A percentile compares a stretch with the other conserved stretches of the same genome.
phyloP scores from a whole-genome alignment of 2,329 filamentous ascomycete genomes.

The Colletotrichum paranaense region DNA sequence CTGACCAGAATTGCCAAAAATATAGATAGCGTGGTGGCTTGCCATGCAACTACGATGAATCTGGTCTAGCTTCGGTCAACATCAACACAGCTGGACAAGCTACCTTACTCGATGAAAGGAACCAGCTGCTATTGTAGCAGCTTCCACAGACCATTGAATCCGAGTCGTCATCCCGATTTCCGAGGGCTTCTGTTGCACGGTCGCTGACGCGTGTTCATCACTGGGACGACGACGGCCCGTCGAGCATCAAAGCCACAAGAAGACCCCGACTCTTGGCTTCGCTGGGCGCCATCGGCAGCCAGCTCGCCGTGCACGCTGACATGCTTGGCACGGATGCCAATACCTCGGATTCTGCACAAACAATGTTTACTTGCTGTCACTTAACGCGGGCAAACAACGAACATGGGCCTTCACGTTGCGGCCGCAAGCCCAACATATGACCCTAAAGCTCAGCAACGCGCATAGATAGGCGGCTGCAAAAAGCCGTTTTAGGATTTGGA shows the following conservation, averaged over 20 bases:
- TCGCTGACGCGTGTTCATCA: constrained; percentile 19
- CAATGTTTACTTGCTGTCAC: neutral
- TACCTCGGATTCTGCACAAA: neutral
- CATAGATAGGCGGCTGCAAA: neutral
- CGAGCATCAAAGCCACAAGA: neutral
- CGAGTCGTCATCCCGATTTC: neutral
- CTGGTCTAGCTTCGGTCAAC: neutral
- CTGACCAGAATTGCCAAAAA: neutral
- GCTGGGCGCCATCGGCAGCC: neutral
- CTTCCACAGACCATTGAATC: neutral
- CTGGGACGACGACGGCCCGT: constrained; percentile 5
- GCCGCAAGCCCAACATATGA: too few relatives aligned
- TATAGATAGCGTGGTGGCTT: neutral
- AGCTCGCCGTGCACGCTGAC: neutral
- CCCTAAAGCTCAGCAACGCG: neutral
- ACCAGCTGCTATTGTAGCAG: neutral
- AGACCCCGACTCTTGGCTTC: neutral
- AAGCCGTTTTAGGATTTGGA: neutral
- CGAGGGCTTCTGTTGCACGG: neutral
- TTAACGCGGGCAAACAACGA: neutral
- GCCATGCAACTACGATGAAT: neutral
- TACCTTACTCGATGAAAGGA: neutral
- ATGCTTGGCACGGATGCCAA: neutral
- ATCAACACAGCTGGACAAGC: neutral
- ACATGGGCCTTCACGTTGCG: too few relatives aligned